phyloP scores from a whole-genome alignment of 2,329 filamentous ascomycete species.

The Fusarium drepaniforme region DNA sequence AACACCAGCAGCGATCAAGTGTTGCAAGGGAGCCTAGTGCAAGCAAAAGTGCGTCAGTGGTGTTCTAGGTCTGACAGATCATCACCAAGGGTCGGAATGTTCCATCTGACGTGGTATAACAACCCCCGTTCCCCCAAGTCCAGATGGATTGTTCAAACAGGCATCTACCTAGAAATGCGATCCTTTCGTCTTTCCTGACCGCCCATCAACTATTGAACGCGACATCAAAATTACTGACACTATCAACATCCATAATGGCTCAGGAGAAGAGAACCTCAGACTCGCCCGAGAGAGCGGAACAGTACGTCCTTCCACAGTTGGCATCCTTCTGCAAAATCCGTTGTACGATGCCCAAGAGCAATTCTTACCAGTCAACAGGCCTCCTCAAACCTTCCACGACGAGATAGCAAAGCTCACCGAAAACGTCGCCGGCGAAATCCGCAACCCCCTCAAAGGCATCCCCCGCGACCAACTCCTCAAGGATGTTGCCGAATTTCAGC shows the following conservation, averaged over 20 bases:
- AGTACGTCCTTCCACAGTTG: neutral
- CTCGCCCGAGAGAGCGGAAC: neutral
- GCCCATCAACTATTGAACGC: neutral
- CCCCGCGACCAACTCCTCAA: slow-evolving; percentile 63
- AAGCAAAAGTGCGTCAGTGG: neutral
- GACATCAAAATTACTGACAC: neutral
- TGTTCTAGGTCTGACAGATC: neutral
- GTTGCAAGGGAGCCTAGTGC: neutral
- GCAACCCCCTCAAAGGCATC: slow-evolving; percentile 52
- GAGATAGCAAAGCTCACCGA: neutral
- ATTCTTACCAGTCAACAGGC: neutral
- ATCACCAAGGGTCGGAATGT: neutral
- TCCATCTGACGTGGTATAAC: neutral
- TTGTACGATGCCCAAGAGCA: neutral
- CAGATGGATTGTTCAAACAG: neutral
- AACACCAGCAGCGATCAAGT: neutral
- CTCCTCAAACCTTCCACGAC: neutral
- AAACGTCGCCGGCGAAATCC: slow-evolving; percentile 1
- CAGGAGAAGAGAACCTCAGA: neutral
- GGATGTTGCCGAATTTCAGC: slow-evolving; percentile 67
- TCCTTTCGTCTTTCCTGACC: neutral
- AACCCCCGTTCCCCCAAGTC: neutral
- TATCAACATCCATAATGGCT: neutral
- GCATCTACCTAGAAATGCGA: neutral
- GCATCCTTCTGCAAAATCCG: no score